These are phyloP conservation scores for Orbilia brochopaga DNA, from an alignment of 2,329 filamentous ascomycete species.

Conservation along the genomic window DNA sequence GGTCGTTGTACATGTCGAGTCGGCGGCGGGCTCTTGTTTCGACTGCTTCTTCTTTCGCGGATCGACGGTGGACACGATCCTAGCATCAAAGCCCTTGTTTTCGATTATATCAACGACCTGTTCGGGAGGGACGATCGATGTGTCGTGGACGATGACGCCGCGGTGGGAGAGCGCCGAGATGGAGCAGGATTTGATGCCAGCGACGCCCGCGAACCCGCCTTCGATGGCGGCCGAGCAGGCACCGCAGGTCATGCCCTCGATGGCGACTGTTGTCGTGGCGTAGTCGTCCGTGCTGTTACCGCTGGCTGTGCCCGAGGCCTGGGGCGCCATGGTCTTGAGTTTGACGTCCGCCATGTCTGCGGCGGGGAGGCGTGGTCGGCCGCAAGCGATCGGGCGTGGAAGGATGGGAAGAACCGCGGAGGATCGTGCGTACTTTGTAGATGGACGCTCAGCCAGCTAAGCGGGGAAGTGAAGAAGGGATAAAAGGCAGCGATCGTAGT, in stretches of 20 bases:
- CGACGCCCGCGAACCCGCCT: conserved; percentile 77
- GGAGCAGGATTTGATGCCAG: conserved; percentile 84
- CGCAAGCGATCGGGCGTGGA: conserved; percentile 19
- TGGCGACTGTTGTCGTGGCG: conserved; percentile 80
- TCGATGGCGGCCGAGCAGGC: conserved; percentile 87
- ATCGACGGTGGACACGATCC: conserved; percentile 71
- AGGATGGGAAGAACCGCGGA: neutral
- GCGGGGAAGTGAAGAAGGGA: neutral
- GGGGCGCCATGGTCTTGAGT: conserved; percentile 45
- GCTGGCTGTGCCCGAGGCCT: conserved; percentile 18
- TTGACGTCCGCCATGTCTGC: conserved; percentile 36
- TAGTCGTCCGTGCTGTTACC: conserved; percentile 11
- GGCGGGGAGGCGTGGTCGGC: conserved; percentile 15
- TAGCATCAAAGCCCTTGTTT: conserved; percentile 85
- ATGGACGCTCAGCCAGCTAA: neutral
- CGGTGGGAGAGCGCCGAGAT: conserved; percentile 92
- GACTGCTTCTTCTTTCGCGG: conserved; percentile 9
- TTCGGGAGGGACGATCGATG: conserved; percentile 55
- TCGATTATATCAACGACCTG: conserved; percentile 66
- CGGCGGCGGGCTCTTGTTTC: conserved; percentile 9
- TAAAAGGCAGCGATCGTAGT: neutral
- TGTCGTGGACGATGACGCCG: conserved; percentile 84
- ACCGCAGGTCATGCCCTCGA: conserved; percentile 94
- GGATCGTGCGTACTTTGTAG: neutral
- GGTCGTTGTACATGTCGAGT: conserved; percentile 69